A percentile compares a stretch with the other conserved stretches of the same genome.
Conservation (phyloP, 805 yeast genomes). For the Cyberlindnera subsufficiens region DNA sequence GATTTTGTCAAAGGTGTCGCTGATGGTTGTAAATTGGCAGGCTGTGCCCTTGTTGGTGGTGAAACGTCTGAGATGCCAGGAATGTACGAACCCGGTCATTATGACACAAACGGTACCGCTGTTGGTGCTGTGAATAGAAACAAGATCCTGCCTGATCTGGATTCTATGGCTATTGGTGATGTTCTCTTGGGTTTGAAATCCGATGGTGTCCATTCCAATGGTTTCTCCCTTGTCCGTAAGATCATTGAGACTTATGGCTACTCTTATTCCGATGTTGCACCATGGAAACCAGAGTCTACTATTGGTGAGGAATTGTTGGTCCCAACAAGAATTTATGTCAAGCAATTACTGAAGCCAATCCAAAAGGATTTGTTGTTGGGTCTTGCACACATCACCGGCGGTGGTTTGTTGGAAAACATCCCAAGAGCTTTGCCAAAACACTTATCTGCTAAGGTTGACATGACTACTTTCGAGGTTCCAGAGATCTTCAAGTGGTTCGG, state of each 20-base stretch:
- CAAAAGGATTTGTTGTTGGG: constrained; percentile 69
- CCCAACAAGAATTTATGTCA: constrained; percentile 94
- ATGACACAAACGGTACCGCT: constrained; percentile 97
- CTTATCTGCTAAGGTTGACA: constrained; percentile 77
- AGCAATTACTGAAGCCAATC: constrained; percentile 74
- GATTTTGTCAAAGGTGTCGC: constrained; percentile 94
- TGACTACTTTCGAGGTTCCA: constrained; percentile 77
- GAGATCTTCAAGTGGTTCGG: constrained; percentile 94
- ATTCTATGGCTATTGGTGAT: constrained; percentile 71
- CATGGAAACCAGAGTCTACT: constrained; percentile 69
- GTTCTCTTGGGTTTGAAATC: constrained; percentile 82
- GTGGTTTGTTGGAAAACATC: constrained; percentile 93
- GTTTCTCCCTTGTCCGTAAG: constrained; percentile 90
- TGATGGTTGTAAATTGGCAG: constrained; percentile 89
- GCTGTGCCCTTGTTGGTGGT: constrained; percentile 98
- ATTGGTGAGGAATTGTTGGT: constrained; percentile 82
- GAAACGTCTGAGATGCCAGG: constrained; percentile 99
- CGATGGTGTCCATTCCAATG: constrained; percentile 94
- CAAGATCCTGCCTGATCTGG: constrained; percentile 65
- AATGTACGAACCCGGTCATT: constrained; percentile 91
- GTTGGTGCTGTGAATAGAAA: constrained; percentile 89
- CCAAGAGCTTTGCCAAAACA: constrained; percentile 88
- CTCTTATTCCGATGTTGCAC: constrained; percentile 70
- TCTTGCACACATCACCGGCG: constrained; percentile 96
- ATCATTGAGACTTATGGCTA: constrained; percentile 75